A percentile compares a stretch with the other conserved stretches of the same genome.
Conservation (phyloP, 176 grass and related monocot genomes). For the Aegilops longissima region DNA sequence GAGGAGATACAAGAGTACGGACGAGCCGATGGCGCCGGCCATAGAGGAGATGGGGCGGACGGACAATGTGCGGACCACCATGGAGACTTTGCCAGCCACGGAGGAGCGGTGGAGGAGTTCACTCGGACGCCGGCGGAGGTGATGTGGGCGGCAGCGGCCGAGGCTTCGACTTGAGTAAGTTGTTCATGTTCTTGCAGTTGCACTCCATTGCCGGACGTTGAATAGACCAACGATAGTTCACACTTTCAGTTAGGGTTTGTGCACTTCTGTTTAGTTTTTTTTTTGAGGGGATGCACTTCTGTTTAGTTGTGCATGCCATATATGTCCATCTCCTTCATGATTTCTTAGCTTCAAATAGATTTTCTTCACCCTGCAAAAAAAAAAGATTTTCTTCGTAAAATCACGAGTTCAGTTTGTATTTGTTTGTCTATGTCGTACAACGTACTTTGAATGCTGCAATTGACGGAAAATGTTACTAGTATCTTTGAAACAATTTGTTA, state of each 20-base stretch:
- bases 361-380: too few relatives aligned
- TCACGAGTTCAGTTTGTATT: too few relatives aligned
- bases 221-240: not conserved
- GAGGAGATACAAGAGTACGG: not conserved
- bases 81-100: not conserved
- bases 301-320: not conserved
- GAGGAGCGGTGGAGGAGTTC: too few relatives aligned
- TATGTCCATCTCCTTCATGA: too few relatives aligned
- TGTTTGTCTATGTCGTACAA: too few relatives aligned
- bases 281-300: not conserved
- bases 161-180: constrained; percentile 1
- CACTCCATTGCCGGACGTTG: not conserved
- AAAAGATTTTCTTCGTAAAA: too few relatives aligned
- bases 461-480: too few relatives aligned
- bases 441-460: too few relatives aligned
- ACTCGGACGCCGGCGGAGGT: not conserved
- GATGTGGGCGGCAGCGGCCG: not conserved
- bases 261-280: not conserved
- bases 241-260: not conserved
- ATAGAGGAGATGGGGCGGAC: not conserved
- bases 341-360: too few relatives aligned
- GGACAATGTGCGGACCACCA: not conserved
- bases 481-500: too few relatives aligned
- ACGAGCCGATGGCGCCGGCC: not conserved
- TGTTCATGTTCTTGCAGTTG: not conserved